These are phyloP conservation scores for Eucalyptus paniculata DNA, from an alignment of 345 rosid genomes.

Conservation along the genomic window DNA sequence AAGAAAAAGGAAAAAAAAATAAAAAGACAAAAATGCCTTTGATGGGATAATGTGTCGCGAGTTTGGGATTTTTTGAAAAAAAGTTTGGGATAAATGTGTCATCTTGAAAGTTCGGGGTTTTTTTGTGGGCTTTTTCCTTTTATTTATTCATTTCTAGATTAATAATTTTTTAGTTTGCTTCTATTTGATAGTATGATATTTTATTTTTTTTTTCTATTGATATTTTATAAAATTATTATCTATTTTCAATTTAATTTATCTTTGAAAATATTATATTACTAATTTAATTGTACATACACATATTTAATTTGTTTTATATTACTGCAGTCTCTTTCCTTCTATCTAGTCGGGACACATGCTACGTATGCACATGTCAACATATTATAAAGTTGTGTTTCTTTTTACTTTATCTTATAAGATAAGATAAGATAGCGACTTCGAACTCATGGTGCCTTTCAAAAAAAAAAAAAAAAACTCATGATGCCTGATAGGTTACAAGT, in stretches of 20 bases:
- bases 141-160: not conserved
- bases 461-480: not conserved
- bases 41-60: too few relatives aligned
- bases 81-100: accelerated
- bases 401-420: not conserved
- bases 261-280: not conserved
- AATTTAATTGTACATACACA: not conserved
- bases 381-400: not conserved
- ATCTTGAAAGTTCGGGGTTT: accelerated
- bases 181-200: not conserved
- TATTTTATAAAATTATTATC: not conserved
- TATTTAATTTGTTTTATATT: not conserved
- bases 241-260: not conserved
- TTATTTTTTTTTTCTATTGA: not conserved
- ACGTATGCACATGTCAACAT: not conserved
- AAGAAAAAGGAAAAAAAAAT: too few relatives aligned
- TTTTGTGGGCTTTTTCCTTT: not conserved
- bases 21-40: too few relatives aligned
- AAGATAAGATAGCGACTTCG: not conserved
- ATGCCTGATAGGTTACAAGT: not conserved
- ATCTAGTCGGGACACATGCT: not conserved
- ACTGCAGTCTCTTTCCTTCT: not conserved
- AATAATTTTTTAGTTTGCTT: not conserved
- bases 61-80: too few relatives aligned
- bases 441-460: not conserved